Percentiles rank a stretch among this genome's conserved stretches.
phyloP scores from a whole-genome alignment of 192 early-diverging fungal genomes.

The Haplosporangium gracile region DNA sequence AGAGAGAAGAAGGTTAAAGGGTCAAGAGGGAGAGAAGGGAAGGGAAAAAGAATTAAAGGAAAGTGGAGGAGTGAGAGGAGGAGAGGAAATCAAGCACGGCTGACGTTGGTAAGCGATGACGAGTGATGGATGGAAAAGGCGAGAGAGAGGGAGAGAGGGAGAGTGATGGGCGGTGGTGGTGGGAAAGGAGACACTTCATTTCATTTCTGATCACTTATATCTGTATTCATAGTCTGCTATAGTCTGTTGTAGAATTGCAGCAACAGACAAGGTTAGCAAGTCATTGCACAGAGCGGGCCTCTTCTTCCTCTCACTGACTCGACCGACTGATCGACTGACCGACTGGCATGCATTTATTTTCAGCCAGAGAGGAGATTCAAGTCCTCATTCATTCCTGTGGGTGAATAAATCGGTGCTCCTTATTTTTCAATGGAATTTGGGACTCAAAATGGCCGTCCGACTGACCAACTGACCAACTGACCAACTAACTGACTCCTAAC shows the following conservation, averaged over 20 bases:
- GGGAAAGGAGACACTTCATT: background rate
- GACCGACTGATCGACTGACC: too few species aligned
- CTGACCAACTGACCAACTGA: too few species aligned
- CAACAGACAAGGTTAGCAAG: background rate
- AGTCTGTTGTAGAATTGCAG: too few species aligned
- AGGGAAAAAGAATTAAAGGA: background rate
- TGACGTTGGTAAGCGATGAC: background rate
- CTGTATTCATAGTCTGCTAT: background rate
- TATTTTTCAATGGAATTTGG: too few species aligned
- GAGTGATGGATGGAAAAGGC: background rate
- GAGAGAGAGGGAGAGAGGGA: background rate
- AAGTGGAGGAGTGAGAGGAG: too few species aligned
- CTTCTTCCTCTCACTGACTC: background rate
- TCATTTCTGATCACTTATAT: background rate
- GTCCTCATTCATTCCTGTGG: too few species aligned
- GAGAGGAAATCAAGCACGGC: background rate
- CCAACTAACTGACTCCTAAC: too few species aligned
- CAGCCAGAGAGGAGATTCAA: background rate
- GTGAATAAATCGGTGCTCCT: too few species aligned
- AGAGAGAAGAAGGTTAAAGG: background rate
- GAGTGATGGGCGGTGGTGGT: background rate
- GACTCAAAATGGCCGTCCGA: too few species aligned
- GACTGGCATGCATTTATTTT: too few species aligned
- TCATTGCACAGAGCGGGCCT: background rate
- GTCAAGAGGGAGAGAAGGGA: too few species aligned